Evolutionary conservation across 495 filamentous ascomycete species (phyloP).

Genomic region (Polyplosphaeria fusca): DNA sequence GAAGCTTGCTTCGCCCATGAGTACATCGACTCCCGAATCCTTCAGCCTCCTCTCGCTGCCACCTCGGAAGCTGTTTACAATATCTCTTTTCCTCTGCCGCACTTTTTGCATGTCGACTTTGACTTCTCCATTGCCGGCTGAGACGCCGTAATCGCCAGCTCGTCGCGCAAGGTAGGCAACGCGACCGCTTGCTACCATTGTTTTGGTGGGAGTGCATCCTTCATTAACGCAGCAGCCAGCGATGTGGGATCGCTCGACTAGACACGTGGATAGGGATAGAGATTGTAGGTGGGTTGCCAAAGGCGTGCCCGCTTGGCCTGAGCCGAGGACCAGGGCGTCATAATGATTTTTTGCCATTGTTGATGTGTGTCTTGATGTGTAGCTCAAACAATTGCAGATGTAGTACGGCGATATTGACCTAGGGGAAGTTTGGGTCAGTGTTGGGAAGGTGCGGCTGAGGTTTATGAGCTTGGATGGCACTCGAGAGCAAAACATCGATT

Average conservation of each 20-base stretch:
- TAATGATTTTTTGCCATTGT: constrained; percentile 24
- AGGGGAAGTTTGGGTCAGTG: no score
- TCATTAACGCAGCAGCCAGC: constrained; percentile 54
- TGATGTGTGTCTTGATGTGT: no score
- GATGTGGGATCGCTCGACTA: constrained; percentile 49
- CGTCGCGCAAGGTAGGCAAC: constrained; percentile 46
- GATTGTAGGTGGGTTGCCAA: constrained; percentile 46
- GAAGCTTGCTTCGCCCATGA: constrained; percentile 47
- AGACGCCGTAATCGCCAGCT: constrained; percentile 48
- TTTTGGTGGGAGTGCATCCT: constrained; percentile 57
- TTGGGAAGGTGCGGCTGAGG: no score
- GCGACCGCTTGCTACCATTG: constrained; percentile 50
- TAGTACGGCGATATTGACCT: no score
- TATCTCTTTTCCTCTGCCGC: constrained; percentile 52
- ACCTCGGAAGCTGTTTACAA: constrained; percentile 48
- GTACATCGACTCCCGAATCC: constrained; percentile 46
- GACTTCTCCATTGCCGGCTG: constrained; percentile 24
- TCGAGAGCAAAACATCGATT: no score
- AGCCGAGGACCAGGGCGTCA: constrained; percentile 49
- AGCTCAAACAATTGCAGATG: no score
- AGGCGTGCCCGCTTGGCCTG: constrained; percentile 50
- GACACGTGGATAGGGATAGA: constrained; percentile 41
- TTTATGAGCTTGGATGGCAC: no score
- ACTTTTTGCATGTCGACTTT: constrained; percentile 48
- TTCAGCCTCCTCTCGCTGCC: constrained; percentile 45